Evolutionary conservation across 345 rosid species (phyloP), one percentile per base, ranked within the genome.

Genomic region (Lumnitzera racemosa): DNA sequence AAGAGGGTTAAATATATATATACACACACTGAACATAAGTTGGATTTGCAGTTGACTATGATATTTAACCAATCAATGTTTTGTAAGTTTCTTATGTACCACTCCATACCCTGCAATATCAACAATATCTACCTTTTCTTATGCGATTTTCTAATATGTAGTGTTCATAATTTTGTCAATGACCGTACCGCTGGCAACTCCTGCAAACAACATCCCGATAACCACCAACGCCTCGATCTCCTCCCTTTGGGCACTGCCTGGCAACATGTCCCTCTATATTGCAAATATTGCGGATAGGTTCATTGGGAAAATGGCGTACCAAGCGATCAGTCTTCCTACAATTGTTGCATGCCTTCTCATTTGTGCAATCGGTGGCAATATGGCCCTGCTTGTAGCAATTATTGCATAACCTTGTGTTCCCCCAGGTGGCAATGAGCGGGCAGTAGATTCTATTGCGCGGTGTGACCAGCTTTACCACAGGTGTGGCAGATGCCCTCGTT

Each of bases 401-500:
- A 75, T 90, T 94, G 76, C 99, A 94, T 49, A 90, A 72, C 79
- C 95, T 81, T 66, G 72, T 57, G 75, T 94, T n/a, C n/a, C 96
- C 46, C 96, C 90, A 20, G 96, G 80, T 41, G 83, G 87, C 63
- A 89, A 62, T 51, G 75, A 36, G 43, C 43, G 78, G 62, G 84
- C 84, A 2, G 90, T 64, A 77, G 97, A 94, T 58, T 90, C 95
- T 64, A 94, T 83, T 12, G 85, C 97, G 47, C 86, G 88, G 59
- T 94, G 59, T 94, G 99, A 24, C 99, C 99, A 46, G 85, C 78
- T 81, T 94, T 88, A 53, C 99, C 97, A 75, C 99, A 94, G 7
- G 95, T 81, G 77, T 94, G 97, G 78, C 99, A 94, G 81, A 94
- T 83, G 70, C 90, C 91, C 77, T 94, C 97, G 62, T 94, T 94